Percentiles rank a stretch among this genome's conserved stretches.
Evolutionary conservation across 768 basidiomycete genomes (phyloP).

Genomic region (Amanita muscaria): DNA sequence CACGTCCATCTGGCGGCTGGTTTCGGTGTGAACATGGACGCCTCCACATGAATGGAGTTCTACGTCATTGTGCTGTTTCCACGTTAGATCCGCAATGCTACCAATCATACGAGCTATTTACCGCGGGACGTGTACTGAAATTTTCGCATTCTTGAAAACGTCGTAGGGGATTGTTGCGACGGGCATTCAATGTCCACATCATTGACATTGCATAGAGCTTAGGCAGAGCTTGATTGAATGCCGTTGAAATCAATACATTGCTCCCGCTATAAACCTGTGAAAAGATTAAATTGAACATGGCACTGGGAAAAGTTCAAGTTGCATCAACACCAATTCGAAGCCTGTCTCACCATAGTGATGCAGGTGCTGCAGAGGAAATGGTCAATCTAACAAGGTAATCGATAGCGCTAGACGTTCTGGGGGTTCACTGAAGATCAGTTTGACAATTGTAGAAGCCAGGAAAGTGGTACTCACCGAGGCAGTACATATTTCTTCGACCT

Average conservation of each 20-base stretch:
- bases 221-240: slow-evolving; percentile 23
- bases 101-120: neutral
- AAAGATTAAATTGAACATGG: slow-evolving; percentile 27
- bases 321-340: no score
- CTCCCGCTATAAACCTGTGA: slow-evolving; percentile 20
- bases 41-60: slow-evolving; percentile 12
- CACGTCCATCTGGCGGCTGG: slow-evolving; percentile 20
- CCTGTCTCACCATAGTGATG: slow-evolving; percentile 25
- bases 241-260: slow-evolving; percentile 18
- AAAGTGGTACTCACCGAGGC: slow-evolving; percentile 19
- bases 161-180: slow-evolving; percentile 18
- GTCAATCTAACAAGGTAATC: slow-evolving; percentile 22
- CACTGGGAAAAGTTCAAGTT: slow-evolving; percentile 13
- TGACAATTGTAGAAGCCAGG: neutral
- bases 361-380: slow-evolving; percentile 24
- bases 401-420: slow-evolving; percentile 21
- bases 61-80: slow-evolving; percentile 10
- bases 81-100: neutral
- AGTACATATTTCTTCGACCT: slow-evolving; percentile 20
- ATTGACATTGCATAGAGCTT: slow-evolving; percentile 28
- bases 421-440: neutral
- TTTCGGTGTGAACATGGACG: slow-evolving; percentile 18
- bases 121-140: slow-evolving; percentile 5
- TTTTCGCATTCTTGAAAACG: no score
- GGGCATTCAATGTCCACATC: slow-evolving; percentile 30